phyloP scores from a whole-genome alignment of 2,329 filamentous ascomycete species.

The Pseudogymnoascus sp. region DNA sequence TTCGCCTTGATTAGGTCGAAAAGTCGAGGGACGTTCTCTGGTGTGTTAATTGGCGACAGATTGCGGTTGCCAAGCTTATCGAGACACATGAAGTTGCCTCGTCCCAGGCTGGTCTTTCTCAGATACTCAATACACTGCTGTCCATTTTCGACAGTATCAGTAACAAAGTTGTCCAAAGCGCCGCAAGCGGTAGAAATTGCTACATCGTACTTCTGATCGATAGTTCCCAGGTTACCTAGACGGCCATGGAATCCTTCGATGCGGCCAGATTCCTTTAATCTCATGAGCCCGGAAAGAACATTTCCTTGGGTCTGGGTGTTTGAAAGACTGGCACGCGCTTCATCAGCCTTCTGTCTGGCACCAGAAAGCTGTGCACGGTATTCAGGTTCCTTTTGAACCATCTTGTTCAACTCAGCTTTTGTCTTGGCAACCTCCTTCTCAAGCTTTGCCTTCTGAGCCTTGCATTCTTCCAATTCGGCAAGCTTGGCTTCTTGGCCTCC shows the following conservation, averaged over 20 bases:
- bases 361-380: slow-evolving; percentile 79
- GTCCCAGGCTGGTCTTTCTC: slow-evolving; percentile 91
- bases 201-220: slow-evolving; percentile 89
- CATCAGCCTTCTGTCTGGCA: slow-evolving; percentile 88
- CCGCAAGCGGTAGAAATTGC: slow-evolving; percentile 97
- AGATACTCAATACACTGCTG: slow-evolving; percentile 98
- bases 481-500: slow-evolving; percentile 63
- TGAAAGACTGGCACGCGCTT: slow-evolving; percentile 82
- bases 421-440: slow-evolving; percentile 68
- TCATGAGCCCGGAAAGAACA: slow-evolving; percentile 84
- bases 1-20: slow-evolving; percentile 91
- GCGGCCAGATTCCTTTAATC: slow-evolving; percentile 88
- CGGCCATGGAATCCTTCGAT: slow-evolving; percentile 96
- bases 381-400: slow-evolving; percentile 70
- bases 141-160: slow-evolving; percentile 89
- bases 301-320: slow-evolving; percentile 89
- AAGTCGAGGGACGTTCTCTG: slow-evolving; percentile 82
- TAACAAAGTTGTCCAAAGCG: slow-evolving; percentile 89
- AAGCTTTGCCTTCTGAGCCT: slow-evolving; percentile 61
- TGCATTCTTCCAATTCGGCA: slow-evolving; percentile 66
- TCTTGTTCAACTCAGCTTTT: slow-evolving; percentile 62
- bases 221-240: slow-evolving; percentile 86
- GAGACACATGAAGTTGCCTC: slow-evolving; percentile 93
- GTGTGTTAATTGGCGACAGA: slow-evolving; percentile 72
- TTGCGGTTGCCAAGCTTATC: slow-evolving; percentile 77